Percentiles rank a stretch among this genome's conserved stretches.
Evolutionary conservation across 2,329 filamentous ascomycete genomes (phyloP).

Genomic region (Scortechinia acanthostroma): DNA sequence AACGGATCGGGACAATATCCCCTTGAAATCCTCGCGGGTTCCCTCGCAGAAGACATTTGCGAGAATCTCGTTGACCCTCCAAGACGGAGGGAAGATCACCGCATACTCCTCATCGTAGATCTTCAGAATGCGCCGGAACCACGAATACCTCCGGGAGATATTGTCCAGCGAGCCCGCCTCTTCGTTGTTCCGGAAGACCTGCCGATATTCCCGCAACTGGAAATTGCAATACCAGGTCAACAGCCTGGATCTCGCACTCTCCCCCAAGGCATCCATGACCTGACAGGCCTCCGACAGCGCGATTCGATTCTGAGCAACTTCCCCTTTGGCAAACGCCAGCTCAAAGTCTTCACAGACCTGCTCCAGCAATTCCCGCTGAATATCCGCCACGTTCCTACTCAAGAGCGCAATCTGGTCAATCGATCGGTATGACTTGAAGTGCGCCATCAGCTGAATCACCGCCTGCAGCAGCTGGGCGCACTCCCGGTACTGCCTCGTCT

Average conservation of each 20-base stretch:
- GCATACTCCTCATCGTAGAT: slow-evolving; percentile 91
- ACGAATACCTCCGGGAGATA: slow-evolving; percentile 86
- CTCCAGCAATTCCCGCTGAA: slow-evolving; percentile 86
- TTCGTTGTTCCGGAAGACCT: slow-evolving; percentile 92
- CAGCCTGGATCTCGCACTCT: slow-evolving; percentile 73
- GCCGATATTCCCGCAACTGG: slow-evolving; percentile 86
- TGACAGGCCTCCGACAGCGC: slow-evolving; percentile 80
- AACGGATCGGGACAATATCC: slow-evolving; percentile 74
- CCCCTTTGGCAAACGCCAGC: slow-evolving; percentile 82
- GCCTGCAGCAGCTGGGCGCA: slow-evolving; percentile 90
- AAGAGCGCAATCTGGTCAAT: slow-evolving; percentile 96
- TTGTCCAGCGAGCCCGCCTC: slow-evolving; percentile 95
- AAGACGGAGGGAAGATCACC: slow-evolving; percentile 75
- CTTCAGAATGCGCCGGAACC: slow-evolving; percentile 94
- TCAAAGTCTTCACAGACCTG: slow-evolving; percentile 99
- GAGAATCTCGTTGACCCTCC: slow-evolving; percentile 84
- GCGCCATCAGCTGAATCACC: slow-evolving; percentile 92
- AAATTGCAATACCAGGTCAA: slow-evolving; percentile 98
- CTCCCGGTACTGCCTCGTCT: slow-evolving; percentile 84
- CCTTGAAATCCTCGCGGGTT: slow-evolving; percentile 90
- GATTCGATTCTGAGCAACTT: slow-evolving; percentile 63
- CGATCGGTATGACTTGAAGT: slow-evolving; percentile 95
- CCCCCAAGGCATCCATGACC: slow-evolving; percentile 90
- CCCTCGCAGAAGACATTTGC: slow-evolving; percentile 92
- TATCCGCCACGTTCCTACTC: slow-evolving; percentile 83